Base-by-base conservation (phyloP, 805 yeast genomes). In the Ogataea saltuana region DNA sequence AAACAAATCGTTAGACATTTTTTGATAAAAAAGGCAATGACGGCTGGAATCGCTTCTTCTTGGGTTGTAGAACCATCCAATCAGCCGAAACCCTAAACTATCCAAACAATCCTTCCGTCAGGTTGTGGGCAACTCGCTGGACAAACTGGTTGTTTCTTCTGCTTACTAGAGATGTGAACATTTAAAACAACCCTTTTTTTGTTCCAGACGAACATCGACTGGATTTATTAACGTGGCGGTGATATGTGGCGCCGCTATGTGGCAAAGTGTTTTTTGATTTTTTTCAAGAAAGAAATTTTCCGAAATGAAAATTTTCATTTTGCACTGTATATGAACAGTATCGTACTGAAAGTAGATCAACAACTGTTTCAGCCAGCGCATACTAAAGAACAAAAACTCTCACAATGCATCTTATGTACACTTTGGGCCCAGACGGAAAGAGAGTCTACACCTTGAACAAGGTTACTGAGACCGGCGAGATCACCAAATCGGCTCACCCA, bases 401-500 rank as follows among this genome's bases (percentile, higher is more conserved):
- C 41, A 36, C 17, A 50, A 93, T 93, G 99, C 99, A 93, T 85
- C 85, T 93, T 70, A 93, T 93, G 99, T 93, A 86, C 89, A 90
- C 97, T 49, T 69, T 85, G 63, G 96, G 90, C 61, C 80, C 81
- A 50, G 96, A 90, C 58, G 99, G 99, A 59, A 91, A 91, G 78
- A 85, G 99, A 70, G 69, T 86, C 60, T 93, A 93, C 79, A 93
- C 99, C 42, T 76, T 93, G 56, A 74, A 87, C 68, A 93, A 93
- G 74, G 53, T 64, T 58, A 83, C 95, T 44, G 89, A 76, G 49
- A 70, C 74, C 6, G 98, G 99, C 50, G 96, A 89, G 68, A 89
- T 91, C 74, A 95, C 99, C 64, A 88, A 89, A 75, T 86, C 96
- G 55, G 99, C 99, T 31, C 99, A 93, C 70, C 99, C 99, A 50